Evolutionary conservation across 1,284 basidiomycete species (phyloP).

Genomic region (Clitocybe nebularis): DNA sequence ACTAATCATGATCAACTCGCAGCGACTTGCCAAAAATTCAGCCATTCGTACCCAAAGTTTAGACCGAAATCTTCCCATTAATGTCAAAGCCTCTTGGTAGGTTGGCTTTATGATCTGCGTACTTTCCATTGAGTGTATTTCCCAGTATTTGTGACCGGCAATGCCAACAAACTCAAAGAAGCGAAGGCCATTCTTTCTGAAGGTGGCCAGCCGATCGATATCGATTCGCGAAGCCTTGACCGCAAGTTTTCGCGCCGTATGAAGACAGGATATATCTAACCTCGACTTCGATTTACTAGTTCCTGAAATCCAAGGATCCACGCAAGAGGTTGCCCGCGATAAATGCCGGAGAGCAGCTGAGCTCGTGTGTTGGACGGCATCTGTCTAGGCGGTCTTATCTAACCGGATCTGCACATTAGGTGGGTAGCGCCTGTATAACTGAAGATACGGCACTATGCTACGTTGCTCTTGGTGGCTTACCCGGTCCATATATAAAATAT

Average conservation of each 20-base stretch:
- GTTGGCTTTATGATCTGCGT: neutral
- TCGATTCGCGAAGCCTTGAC: slow-evolving; percentile 68
- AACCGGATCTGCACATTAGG: slow-evolving; percentile 31
- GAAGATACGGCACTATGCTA: slow-evolving; percentile 97
- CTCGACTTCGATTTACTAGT: slow-evolving; percentile 42
- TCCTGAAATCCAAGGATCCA: slow-evolving; percentile 92
- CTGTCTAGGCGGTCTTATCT: slow-evolving; percentile 3
- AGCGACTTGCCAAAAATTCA: neutral
- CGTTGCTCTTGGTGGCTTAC: slow-evolving; percentile 84
- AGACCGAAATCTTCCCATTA: neutral
- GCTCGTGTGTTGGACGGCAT: slow-evolving; percentile 41
- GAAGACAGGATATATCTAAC: neutral
- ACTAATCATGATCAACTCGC: neutral
- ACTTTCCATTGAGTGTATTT: neutral
- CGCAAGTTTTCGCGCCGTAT: slow-evolving; percentile 48
- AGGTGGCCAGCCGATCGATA: slow-evolving; percentile 52
- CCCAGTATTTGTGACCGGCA: slow-evolving; percentile 92
- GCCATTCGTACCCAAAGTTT: too few relatives aligned
- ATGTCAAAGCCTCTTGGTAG: slow-evolving; percentile 18
- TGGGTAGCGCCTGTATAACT: slow-evolving; percentile 87
- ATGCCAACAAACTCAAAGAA: slow-evolving; percentile 91
- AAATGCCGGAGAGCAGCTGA: slow-evolving; percentile 88
- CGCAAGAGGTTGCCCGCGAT: slow-evolving; percentile 84
- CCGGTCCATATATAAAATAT: slow-evolving; percentile 96
- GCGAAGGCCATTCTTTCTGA: slow-evolving; percentile 74